phyloP scores from a whole-genome alignment of 192 early-diverging fungal species.

The Piromyces sp. region DNA sequence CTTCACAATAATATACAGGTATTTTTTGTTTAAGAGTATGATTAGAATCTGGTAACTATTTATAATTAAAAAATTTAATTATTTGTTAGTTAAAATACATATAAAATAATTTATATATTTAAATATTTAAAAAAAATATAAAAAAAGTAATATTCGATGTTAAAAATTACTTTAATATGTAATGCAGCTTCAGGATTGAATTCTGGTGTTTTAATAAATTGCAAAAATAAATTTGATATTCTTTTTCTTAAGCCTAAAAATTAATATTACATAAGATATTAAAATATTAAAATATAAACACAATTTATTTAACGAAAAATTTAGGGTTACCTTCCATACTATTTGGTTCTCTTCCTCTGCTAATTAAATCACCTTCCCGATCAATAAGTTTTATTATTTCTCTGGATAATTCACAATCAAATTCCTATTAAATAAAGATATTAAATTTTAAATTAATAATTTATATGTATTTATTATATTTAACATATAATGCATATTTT shows the following conservation, averaged over 20 bases:
- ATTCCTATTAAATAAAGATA: too few relatives aligned
- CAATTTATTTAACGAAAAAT: too few relatives aligned
- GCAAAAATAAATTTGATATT: constrained; percentile 32
- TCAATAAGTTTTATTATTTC: constrained; percentile 43
- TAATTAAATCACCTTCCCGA: constrained; percentile 35
- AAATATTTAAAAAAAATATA: neutral
- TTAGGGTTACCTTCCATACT: constrained; percentile 25
- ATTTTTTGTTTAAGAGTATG: constrained; percentile 30
- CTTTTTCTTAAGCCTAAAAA: constrained; percentile 28
- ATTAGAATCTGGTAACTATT: constrained; percentile 23
- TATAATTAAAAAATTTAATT: neutral
- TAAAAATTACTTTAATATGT: constrained; percentile 18
- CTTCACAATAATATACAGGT: constrained; percentile 38
- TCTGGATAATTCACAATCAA: constrained; percentile 35
- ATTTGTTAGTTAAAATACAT: neutral
- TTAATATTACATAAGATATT: too few relatives aligned
- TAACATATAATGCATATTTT: neutral
- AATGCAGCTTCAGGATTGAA: constrained; percentile 34
- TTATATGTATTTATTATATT: neutral
- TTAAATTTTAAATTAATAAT: too few relatives aligned
- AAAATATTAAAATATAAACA: too few relatives aligned
- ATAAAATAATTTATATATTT: neutral
- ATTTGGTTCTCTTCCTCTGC: constrained; percentile 24
- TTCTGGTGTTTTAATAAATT: constrained; percentile 40
- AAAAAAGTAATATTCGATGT: neutral